Base-by-base conservation (phyloP, 306 rosid genomes). In the Cicer yamashitae region DNA sequence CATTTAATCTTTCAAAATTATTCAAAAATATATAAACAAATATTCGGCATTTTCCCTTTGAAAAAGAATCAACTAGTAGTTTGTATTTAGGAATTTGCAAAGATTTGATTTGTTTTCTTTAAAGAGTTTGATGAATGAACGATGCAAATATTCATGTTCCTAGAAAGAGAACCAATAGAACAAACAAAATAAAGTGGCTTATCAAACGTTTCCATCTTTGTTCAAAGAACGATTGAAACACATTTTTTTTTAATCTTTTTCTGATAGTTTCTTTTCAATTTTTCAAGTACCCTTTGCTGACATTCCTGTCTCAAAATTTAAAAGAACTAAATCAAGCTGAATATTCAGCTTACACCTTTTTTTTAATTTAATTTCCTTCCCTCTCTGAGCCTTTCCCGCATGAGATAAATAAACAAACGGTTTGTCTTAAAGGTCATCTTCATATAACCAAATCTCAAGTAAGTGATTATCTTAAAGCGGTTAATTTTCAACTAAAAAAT, bases 151-250 rank as follows among this genome's bases (percentile, higher is more conserved):
- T 25, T 78, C 72, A 14, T 78, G 67, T 51, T 73, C 73, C 47
- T 51, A 50, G 18, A 78, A 70, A 71, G 67, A 78, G 67, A 71
- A 71, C 59, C 77, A 60, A 47, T 46, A 7, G 70, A 77, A 77
- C 67, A 59, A 77, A 57, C 30, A 73, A 13, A 41, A 50, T 13
- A 81, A 76, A 76, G 71, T 67, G 67, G 17, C n/a, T 52, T 45
- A 51, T 70, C 20, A 17, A 62, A 71, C 46, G 67, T 41, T 48
- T 71, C 67, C 64, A 12, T 56, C 70, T 72, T 65, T 65, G 50
- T 52, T 60, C 67, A 57, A 44, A 57, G 68, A 73, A 58, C 57
- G 30, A 12, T 58, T 59, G 14, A 25, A 45, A 48, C 52, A 57
- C 39, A 2, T 54, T 25, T 41, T 73, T 40, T 79, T 54, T 44